These are phyloP conservation scores for Aeschynomene evenia DNA, from an alignment of 306 rosid species.

Conservation along the genomic window DNA sequence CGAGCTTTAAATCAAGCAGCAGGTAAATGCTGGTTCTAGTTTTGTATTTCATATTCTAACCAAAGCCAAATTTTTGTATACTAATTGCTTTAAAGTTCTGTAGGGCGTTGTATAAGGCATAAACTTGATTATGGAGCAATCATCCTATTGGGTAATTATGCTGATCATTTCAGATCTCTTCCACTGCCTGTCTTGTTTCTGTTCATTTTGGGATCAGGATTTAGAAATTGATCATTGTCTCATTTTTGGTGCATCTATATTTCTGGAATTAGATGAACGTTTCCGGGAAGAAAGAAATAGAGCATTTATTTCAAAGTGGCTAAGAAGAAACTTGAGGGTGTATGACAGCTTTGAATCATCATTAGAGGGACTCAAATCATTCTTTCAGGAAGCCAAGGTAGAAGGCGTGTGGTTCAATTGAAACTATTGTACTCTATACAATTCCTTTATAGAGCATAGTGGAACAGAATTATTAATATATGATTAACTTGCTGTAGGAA, in stretches of 20 bases:
- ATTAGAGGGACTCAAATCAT: conserved; percentile 61
- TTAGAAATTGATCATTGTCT: neutral
- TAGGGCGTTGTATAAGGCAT: conserved; percentile 95
- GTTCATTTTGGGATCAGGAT: conserved; percentile 1
- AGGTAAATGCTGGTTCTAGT: conserved; percentile 45
- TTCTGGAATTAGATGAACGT: conserved; percentile 80
- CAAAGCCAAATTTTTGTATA: neutral
- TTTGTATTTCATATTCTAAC: neutral
- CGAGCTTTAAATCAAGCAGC: conserved; percentile 98
- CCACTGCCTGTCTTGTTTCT: conserved; percentile 1
- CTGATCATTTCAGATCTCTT: conserved; percentile 16
- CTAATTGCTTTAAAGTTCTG: conserved; percentile 27
- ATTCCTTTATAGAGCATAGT: neutral
- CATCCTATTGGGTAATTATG: conserved; percentile 71
- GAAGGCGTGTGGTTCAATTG: conserved; percentile 5
- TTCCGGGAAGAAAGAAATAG: conserved; percentile 73
- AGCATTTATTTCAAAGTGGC: conserved; percentile 83
- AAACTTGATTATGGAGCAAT: conserved; percentile 90
- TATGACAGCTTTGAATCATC: conserved; percentile 58
- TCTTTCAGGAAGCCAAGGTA: conserved; percentile 73
- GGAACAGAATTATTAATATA: neutral
- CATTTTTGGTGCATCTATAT: conserved; percentile 17
- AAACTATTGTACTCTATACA: neutral
- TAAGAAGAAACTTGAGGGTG: conserved; percentile 63
- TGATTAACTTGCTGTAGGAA: conserved; percentile 57